Evolutionary conservation across 163 green algal species (phyloP), one percentile per base, ranked within the genome.

Genomic region (Chlamydomonas reinhardtii): DNA sequence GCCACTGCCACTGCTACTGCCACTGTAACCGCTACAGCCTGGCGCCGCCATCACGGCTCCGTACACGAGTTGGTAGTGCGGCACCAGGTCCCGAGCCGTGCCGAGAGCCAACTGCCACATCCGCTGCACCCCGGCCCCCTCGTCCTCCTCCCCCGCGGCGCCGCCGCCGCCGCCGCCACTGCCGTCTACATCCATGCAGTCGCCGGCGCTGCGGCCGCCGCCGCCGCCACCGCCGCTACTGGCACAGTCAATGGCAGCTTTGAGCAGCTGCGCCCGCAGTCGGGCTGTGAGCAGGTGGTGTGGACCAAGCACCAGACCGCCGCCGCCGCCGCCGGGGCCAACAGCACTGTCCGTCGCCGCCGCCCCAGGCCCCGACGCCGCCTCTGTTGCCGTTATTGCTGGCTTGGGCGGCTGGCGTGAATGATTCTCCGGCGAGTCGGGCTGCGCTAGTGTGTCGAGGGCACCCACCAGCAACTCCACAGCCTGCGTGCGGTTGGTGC

Each of bases 51-150:
- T 56, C 48, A 56, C 48, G 12, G 48, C 48, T 9, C 89, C 89
- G 39, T 95, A 96, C 22, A 89, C 82, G 2, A 84, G 62, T 24
- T 85, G 24, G 77, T 94, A 93, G 15, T 88, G n/a, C 1, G 83
- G 76, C 1, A 66, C 80, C 85, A 96, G 76, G 20, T 70, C 32
- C 0, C 83, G 64, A 12, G 87, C 91, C 32, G 81, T 81, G 20
- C 73, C 48, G 74, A 95, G 81, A 22, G 93, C 93, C 25, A 79
- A 3, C 15, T 54, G 0, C 93, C 93, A 96, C 11, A 2, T 2
- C 12, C 9, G 12, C 48, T 56, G 12, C 48, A 14, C 48, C 48
- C 12, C 12, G 0, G 8, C 82, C n/a, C 56, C 56, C 31, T 27
- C 29, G 11, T 2, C 43, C 34, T 27, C 74, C 17, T 31, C 22